Evolutionary conservation across 2,329 filamentous ascomycete genomes (phyloP).

Genomic region (Colletotrichum camelliae): DNA sequence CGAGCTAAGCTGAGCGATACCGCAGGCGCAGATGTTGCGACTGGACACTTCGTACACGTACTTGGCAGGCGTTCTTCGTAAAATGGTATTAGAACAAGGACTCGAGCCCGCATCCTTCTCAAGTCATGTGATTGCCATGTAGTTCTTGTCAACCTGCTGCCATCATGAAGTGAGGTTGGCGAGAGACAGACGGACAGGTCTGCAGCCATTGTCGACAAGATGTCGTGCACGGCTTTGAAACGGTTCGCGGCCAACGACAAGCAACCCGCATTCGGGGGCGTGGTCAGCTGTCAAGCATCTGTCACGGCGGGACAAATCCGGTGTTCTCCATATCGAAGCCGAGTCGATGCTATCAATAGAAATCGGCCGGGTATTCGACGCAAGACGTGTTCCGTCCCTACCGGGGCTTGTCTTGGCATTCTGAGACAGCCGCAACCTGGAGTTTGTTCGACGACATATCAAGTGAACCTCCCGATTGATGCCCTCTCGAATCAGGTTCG

Average conservation of each 20-base stretch:
- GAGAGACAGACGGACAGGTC: neutral
- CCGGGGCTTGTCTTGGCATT: constrained; percentile 16
- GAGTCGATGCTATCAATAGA: constrained; percentile 15
- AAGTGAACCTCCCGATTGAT: neutral
- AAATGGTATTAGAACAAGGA: neutral
- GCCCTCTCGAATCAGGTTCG: neutral
- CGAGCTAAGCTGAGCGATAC: neutral
- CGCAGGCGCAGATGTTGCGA: neutral
- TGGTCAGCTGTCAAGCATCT: neutral
- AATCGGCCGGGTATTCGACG: constrained; percentile 34
- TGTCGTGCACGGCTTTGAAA: neutral
- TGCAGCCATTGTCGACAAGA: neutral
- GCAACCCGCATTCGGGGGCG: neutral
- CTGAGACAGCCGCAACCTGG: constrained; percentile 6
- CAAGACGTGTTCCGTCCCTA: constrained; percentile 34
- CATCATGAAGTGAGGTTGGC: neutral
- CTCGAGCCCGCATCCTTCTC: neutral
- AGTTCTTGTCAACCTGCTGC: neutral
- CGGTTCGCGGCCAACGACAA: neutral
- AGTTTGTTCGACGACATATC: neutral
- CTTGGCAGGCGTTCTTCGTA: neutral
- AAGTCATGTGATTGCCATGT: neutral
- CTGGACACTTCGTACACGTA: neutral
- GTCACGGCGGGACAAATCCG: neutral
- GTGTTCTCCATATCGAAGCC: neutral